Evolutionary conservation across 441 rosid species (phyloP).

Genomic region (Theobroma grandiflorum): DNA sequence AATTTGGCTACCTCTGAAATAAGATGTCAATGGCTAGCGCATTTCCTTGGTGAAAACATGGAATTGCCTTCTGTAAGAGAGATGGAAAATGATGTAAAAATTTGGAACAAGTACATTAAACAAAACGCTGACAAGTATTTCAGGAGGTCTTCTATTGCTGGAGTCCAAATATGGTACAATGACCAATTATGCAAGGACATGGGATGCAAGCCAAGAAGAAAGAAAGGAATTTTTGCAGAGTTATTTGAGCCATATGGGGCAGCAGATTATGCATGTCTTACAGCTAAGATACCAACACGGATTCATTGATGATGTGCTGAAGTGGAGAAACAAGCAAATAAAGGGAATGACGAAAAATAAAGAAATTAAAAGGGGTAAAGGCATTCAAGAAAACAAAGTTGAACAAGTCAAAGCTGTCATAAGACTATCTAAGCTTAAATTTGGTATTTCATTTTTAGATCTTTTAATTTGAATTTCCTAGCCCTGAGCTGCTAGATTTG

Average conservation of each 20-base stretch:
- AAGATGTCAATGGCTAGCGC: conserved; percentile 45
- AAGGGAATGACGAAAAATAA: no score
- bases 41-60: conserved; percentile 32
- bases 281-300: not conserved
- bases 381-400: no score
- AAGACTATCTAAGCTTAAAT: no score
- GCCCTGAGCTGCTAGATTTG: no score
- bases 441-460: no score
- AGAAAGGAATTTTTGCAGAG: conserved; percentile 39
- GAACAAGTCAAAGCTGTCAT: no score
- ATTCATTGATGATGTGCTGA: not conserved
- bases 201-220: conserved; percentile 46
- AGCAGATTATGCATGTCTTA: conserved; percentile 31
- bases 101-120: conserved; percentile 39
- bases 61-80: conserved; percentile 41
- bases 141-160: conserved; percentile 34
- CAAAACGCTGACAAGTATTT: conserved; percentile 20
- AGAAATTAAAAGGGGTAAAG: no score
- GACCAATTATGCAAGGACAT: conserved; percentile 51
- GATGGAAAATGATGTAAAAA: conserved; percentile 41
- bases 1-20: conserved; percentile 30
- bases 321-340: no score
- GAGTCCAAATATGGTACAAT: conserved; percentile 42
- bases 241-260: conserved; percentile 39
- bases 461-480: no score